phyloP scores from a whole-genome alignment of 257 asterid genomes.

The Plantago major region DNA sequence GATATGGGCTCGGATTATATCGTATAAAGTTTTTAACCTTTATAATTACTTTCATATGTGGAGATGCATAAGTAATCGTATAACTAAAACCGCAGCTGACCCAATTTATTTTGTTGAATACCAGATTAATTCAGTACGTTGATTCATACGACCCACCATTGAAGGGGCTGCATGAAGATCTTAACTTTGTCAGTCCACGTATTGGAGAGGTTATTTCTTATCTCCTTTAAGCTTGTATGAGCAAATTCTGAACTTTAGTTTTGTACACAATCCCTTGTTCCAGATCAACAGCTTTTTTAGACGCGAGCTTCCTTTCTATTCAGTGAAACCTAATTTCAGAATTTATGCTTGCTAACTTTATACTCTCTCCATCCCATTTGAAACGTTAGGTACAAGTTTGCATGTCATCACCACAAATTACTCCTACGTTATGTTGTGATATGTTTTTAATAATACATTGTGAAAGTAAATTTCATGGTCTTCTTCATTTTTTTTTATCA shows the following conservation, averaged over 20 bases:
- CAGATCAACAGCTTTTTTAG: slow-evolving; percentile 3
- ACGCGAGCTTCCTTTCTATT: slow-evolving; percentile 9
- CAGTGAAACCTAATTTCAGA: neutral
- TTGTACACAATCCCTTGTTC: neutral
- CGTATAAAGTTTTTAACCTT: slow-evolving; percentile 1
- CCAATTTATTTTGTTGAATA: slow-evolving; percentile 19
- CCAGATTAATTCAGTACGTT: slow-evolving; percentile 86
- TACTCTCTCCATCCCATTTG: neutral
- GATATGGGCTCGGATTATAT: slow-evolving; percentile 1
- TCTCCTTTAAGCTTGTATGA: slow-evolving; percentile 17
- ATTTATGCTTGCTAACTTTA: neutral
- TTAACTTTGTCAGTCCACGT: slow-evolving; percentile 97
- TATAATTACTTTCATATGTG: neutral
- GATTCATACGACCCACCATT: slow-evolving; percentile 96
- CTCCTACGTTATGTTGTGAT: no score
- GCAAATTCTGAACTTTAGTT: slow-evolving; percentile 13
- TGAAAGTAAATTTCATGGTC: no score
- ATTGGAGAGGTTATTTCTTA: slow-evolving; percentile 83
- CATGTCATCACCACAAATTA: no score
- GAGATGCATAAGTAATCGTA: slow-evolving; percentile 4
- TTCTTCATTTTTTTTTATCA: no score
- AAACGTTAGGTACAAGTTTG: no score
- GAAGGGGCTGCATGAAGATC: slow-evolving; percentile 98
- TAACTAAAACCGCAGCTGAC: slow-evolving; percentile 24
- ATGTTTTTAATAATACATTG: no score